Evolutionary conservation across 192 early-diverging fungal species (phyloP).

Genomic region (Backusella luteola): DNA sequence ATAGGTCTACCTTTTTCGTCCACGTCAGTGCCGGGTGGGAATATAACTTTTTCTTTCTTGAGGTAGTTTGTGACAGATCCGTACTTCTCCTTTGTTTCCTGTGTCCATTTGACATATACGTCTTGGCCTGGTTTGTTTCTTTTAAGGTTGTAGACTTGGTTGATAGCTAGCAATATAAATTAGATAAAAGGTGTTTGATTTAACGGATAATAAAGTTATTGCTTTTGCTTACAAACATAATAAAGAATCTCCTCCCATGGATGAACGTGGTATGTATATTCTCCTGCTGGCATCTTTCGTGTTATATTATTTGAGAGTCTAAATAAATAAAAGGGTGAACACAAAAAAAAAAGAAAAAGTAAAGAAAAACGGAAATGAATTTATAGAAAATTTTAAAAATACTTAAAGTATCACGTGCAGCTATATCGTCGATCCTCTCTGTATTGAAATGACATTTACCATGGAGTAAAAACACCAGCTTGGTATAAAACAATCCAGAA

Average conservation of each 20-base stretch:
- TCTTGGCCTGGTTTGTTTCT: slow-evolving; percentile 2
- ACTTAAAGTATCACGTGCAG: neutral
- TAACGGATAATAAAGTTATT: neutral
- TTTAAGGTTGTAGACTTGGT: slow-evolving; percentile 12
- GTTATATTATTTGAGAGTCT: neutral
- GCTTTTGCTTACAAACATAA: slow-evolving; percentile 15
- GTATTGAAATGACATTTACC: too few relatives aligned
- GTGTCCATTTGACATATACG: slow-evolving; percentile 7
- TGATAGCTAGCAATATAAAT: neutral
- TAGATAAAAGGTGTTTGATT: neutral
- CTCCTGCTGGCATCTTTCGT: neutral
- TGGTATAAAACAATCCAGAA: too few relatives aligned
- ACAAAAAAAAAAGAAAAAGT: neutral
- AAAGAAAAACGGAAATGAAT: neutral
- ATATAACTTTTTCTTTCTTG: slow-evolving; percentile 7
- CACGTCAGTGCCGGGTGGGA: neutral
- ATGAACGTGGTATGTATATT: slow-evolving; percentile 10
- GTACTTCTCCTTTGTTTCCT: slow-evolving; percentile 2
- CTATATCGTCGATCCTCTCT: neutral
- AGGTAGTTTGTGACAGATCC: slow-evolving; percentile 18
- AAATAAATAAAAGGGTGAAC: neutral
- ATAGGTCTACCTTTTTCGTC: neutral
- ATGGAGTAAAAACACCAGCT: too few relatives aligned
- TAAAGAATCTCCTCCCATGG: slow-evolving; percentile 21
- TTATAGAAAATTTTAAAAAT: neutral